Evolutionary conservation across 352 stramenopile genomes (phyloP), one percentile per base, ranked within the genome.

Genomic region (Phytopythium oedochilum): DNA sequence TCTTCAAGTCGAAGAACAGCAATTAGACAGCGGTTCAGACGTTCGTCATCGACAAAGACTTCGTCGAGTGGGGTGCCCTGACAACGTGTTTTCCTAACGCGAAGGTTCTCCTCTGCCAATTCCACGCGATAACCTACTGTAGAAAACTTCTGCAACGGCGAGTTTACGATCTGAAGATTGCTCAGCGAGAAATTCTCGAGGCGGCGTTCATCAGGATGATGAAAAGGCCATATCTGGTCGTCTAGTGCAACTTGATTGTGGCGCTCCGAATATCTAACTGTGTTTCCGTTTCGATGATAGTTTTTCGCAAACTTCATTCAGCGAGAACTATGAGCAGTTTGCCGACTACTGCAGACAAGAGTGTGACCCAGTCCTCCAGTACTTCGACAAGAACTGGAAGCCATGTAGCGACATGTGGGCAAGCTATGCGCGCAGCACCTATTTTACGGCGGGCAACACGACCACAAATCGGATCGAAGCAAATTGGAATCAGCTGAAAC

Each of bases 41-140:
- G 1, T 38, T 63, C 14, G 36, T 65, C 7, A 68, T 68, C 6
- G 59, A 68, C 31, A 65, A 71, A 36, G 64, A 68, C 32, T 68
- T 61, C n/a, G 38, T 55, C 5, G 60, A 71, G 22, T 68, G 64
- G 51, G 17, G 26, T 1, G 39, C 55, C 7, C 28, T 68, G 6
- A 23, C 64, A 20, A 22, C 31, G 11, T 34, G 11, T 6, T 67
- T 68, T 28, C 53, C 58, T 0, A 28, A 31, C 0, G 38, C 55
- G 4, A 65, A 43, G 36, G 36, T 43, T 5, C 36, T 43, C 5
- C 15, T 43, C 0, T 64, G 55, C 15, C 58, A 70, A 25, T 67
- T 58, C 18, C 61, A 70, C 15, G 42, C 38, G 3, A 60, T 67
- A 25, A 51, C 29, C 17, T 66, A 57, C 36, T n/a, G n/a, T n/a